Evolutionary conservation across 163 green algal genomes (phyloP), one percentile per base, ranked within the genome.

Genomic region (Volvox carteri): DNA sequence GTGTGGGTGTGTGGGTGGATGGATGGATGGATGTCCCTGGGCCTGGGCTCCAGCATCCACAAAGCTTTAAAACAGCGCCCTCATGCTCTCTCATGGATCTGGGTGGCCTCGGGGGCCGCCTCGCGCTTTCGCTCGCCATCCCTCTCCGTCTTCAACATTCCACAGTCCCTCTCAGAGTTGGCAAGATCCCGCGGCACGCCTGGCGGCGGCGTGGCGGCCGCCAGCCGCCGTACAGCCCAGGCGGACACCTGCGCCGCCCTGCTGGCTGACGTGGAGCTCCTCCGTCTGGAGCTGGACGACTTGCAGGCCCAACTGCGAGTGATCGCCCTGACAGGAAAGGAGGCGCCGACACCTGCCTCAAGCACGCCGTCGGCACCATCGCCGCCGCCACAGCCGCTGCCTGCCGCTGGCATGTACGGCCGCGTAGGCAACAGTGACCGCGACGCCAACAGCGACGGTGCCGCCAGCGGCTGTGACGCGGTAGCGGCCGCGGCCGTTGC

Each of bases 91-190:
- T n/a, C n/a, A n/a, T n/a, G n/a, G n/a, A n/a, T n/a, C n/a, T n/a
- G n/a, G n/a, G n/a, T n/a, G n/a, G n/a, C n/a, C n/a, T n/a, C n/a
- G n/a, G n/a, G n/a, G n/a, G n/a, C n/a, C n/a, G n/a, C n/a, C n/a
- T n/a, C n/a, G n/a, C n/a, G n/a, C n/a, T n/a, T n/a, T n/a, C n/a
- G n/a, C 54, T 23, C 54, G 54, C 19, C 54, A 11, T 65, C 54
- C 54, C 54, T 65, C n/a, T n/a, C n/a, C n/a, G n/a, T n/a, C n/a
- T n/a, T n/a, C n/a, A n/a, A n/a, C n/a, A 65, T 23, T 37, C 44
- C 68, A 30, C 62, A 87, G 79, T 87, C 79, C 7, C 79, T 87
- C 4, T 12, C 41, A 1, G 81, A 87, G 21, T 50, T 87, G 23
- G 46, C 68, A 0, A 35, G 67, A 6, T 48, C 65, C 2, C 65